A percentile compares a stretch with the other conserved stretches of the same genome.
phyloP scores from a whole-genome alignment of 257 asterid genomes.

The Ilex aquifolium region DNA sequence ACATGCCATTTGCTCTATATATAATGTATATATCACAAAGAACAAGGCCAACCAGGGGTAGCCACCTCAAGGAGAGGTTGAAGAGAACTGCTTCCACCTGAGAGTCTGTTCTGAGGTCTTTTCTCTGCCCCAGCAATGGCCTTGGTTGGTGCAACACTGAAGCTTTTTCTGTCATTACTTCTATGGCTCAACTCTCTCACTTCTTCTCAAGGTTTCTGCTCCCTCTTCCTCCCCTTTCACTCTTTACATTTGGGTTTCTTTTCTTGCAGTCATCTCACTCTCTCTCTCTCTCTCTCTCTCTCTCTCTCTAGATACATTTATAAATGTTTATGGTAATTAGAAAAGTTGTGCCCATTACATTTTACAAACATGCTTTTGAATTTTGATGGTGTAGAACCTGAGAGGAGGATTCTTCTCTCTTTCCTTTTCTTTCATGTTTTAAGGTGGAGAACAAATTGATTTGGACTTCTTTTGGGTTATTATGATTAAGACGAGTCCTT shows the following conservation, averaged over 20 bases:
- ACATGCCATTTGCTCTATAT: no score
- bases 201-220: conserved; percentile 47
- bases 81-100: no score
- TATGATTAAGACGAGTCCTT: no score
- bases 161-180: conserved; percentile 30
- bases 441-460: no score
- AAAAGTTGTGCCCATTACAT: not conserved
- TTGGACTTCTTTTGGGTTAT: no score
- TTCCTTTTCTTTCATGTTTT: no score
- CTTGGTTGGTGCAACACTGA: not conserved
- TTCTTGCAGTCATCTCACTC: not conserved
- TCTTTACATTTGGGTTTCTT: not conserved
- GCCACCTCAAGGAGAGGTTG: no score
- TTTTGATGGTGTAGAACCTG: not conserved
- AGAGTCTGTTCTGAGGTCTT: no score
- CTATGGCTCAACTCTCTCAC: conserved; percentile 43
- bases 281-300: not conserved
- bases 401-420: no score
- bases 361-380: not conserved
- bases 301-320: not conserved
- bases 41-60: no score
- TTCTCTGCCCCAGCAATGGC: conserved; percentile 1
- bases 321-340: not conserved
- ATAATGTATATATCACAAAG: no score
- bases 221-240: not conserved